Evolutionary conservation across 495 filamentous ascomycete species (phyloP).

Genomic region (Podospora conica): DNA sequence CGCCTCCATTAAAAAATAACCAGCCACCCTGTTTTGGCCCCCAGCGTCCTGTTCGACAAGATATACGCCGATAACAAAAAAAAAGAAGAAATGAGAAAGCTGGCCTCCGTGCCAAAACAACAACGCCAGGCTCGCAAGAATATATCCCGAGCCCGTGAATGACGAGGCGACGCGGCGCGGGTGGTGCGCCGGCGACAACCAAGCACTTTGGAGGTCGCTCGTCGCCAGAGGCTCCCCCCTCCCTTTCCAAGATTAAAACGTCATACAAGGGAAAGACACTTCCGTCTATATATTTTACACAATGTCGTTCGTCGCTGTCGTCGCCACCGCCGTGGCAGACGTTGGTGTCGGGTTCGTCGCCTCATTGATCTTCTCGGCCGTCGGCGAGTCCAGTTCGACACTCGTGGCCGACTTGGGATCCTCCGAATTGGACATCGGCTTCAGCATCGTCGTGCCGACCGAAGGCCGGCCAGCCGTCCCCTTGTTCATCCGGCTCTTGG

Average conservation of each 20-base stretch:
- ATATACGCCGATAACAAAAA: conserved; percentile 6
- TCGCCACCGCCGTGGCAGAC: not conserved
- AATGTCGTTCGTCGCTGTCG: conserved; percentile 9
- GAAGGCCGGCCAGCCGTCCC: conserved; percentile 41
- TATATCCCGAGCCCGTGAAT: not conserved
- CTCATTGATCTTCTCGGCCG: conserved; percentile 28
- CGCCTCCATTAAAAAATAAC: conserved; percentile 6
- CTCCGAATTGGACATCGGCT: conserved; percentile 30
- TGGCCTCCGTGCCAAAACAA: not conserved
- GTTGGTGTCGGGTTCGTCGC: conserved; percentile 5
- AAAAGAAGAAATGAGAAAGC: not conserved
- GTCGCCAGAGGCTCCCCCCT: not conserved
- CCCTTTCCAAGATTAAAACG: conserved; percentile 2
- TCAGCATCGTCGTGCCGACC: conserved; percentile 27
- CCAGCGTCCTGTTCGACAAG: not conserved
- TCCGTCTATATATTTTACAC: conserved; percentile 24
- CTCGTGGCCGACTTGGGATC: conserved; percentile 39
- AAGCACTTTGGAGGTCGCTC: conserved; percentile 9
- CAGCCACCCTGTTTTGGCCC: conserved; percentile 1
- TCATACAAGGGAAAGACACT: conserved; percentile 7
- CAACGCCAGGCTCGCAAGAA: conserved; percentile 6
- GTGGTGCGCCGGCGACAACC: conserved; percentile 1
- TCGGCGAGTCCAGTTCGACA: conserved; percentile 28
- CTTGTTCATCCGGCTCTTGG: conserved; percentile 43
- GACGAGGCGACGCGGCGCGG: not conserved